Conservation (phyloP, 306 rosid species). For the Trifolium dubium region DNA sequence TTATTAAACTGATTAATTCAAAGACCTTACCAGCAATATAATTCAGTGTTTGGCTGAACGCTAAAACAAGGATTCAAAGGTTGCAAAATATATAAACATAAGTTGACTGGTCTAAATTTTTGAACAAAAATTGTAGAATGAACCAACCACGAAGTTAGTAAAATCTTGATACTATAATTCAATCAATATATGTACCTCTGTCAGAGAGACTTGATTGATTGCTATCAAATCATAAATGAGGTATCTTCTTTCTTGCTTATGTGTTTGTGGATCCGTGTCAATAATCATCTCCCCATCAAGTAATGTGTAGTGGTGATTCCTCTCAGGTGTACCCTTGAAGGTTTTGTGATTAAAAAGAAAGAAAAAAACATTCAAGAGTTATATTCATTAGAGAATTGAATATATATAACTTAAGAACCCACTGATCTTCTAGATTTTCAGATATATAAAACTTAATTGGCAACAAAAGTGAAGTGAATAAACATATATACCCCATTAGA, state of each 20-base stretch:
- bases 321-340: slow-evolving; percentile 72
- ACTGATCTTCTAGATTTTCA: slow-evolving; percentile 26
- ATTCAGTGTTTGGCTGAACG: slow-evolving; percentile 14
- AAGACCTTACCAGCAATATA: slow-evolving; percentile 31
- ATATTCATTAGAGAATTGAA: slow-evolving; percentile 20
- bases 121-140: slow-evolving; percentile 27
- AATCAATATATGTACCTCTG: slow-evolving; percentile 62
- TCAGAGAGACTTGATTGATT: slow-evolving; percentile 71
- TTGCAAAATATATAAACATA: slow-evolving; percentile 23
- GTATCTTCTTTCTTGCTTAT: slow-evolving; percentile 95
- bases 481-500: slow-evolving; percentile 67
- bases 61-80: background rate
- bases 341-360: slow-evolving; percentile 1
- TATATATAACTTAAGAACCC: slow-evolving; percentile 30
- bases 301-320: slow-evolving; percentile 82
- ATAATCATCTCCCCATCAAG: slow-evolving; percentile 99
- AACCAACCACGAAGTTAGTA: slow-evolving; percentile 35
- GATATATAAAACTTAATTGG: slow-evolving; percentile 15
- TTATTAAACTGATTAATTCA: slow-evolving; percentile 24
- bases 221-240: slow-evolving; percentile 95
- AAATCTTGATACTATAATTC: slow-evolving; percentile 12
- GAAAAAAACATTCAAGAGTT: slow-evolving; percentile 9
- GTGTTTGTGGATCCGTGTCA: slow-evolving; percentile 77
- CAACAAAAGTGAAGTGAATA: slow-evolving; percentile 32
- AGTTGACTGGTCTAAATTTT: slow-evolving; percentile 10